Conservation (phyloP, 2,329 filamentous ascomycete species). For the Aspergillus proliferans region DNA sequence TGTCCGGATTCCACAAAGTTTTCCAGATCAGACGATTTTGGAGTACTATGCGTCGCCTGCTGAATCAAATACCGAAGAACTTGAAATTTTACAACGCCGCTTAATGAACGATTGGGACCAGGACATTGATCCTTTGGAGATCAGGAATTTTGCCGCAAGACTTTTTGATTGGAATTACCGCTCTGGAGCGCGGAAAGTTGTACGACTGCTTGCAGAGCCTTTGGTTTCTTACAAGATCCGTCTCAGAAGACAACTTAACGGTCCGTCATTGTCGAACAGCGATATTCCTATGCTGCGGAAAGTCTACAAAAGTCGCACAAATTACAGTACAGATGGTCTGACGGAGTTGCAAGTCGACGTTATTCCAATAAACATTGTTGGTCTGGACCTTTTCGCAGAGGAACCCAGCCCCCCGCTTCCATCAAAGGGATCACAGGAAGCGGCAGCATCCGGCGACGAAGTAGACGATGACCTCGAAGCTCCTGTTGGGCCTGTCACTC, state of each 20-base stretch:
- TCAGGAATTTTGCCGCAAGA: conserved; percentile 69
- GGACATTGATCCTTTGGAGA: conserved; percentile 56
- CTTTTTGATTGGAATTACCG: conserved; percentile 81
- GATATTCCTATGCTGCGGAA: conserved; percentile 55
- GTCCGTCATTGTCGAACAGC: conserved; percentile 35
- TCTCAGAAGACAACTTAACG: conserved; percentile 20
- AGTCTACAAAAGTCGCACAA: conserved; percentile 62
- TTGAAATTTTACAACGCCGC: conserved; percentile 49
- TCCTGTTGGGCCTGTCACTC: conserved; percentile 16
- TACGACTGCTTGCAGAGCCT: conserved; percentile 70
- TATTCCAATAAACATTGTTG: conserved; percentile 68
- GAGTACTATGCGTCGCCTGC: conserved; percentile 83
- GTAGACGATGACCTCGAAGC: conserved; percentile 24
- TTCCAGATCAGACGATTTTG: conserved; percentile 72
- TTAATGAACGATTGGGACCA: conserved; percentile 53
- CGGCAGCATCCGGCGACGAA: conserved; percentile 24
- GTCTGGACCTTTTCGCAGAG: conserved; percentile 68
- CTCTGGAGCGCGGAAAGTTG: conserved; percentile 75
- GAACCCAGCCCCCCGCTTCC: conserved; percentile 53
- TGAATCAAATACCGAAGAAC: conserved; percentile 58
- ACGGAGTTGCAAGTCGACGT: conserved; percentile 75
- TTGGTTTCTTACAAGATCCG: conserved; percentile 60
- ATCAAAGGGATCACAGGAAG: conserved; percentile 21
- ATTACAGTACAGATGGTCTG: conserved; percentile 67
- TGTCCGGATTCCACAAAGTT: conserved; percentile 69